Evolutionary conservation across 164 flowering plant genomes (phyloP), one percentile per base, ranked within the genome.

Genomic region (Stephania cephalantha): DNA sequence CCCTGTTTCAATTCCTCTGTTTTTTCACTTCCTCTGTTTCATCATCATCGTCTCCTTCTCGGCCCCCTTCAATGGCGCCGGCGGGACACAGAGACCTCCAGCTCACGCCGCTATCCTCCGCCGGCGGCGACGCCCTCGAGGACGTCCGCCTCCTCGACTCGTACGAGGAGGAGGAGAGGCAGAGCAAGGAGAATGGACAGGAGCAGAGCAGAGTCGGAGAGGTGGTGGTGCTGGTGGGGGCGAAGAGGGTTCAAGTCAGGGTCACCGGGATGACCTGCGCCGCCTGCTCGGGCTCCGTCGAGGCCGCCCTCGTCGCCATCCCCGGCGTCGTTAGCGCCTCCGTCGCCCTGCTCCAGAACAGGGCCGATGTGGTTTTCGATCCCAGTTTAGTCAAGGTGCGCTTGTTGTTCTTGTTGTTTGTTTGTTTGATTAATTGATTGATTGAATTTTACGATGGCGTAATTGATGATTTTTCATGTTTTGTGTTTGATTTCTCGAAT

Each of bases 211-310:
- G 50, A 15, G 58, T 50, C 31, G 73, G 29, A 0, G 80, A 50
- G 61, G 68, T 42, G 20, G 69, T 64, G 10, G 79, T 17, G 20
- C 79, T 73, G 67, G 77, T 78, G 42, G 82, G 78, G 11, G 67
- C 77, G 85, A 86, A 78, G 80, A 82, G 85, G 50, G 80, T 96
- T 79, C 94, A 90, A 82, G 88, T 94, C 4, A 80, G 85, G 22
- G 84, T 96, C 8, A 81, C 88, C 0, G 99, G 99, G 69, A 96
- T 96, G 99, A 96, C 98, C 1, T 94, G 99, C 74, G 87, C 97
- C 0, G 99, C 99, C 6, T 96, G 99, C 78, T 92, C 99, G 4
- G 91, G 84, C 79, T 92, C 97, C 18, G 89, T 96, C 1, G 97
- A 94, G 76, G 79, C 78, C 9, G 98, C 97, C 61, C 81, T 96